Conservation (phyloP, 345 rosid species). For the Sapria himalayana region DNA sequence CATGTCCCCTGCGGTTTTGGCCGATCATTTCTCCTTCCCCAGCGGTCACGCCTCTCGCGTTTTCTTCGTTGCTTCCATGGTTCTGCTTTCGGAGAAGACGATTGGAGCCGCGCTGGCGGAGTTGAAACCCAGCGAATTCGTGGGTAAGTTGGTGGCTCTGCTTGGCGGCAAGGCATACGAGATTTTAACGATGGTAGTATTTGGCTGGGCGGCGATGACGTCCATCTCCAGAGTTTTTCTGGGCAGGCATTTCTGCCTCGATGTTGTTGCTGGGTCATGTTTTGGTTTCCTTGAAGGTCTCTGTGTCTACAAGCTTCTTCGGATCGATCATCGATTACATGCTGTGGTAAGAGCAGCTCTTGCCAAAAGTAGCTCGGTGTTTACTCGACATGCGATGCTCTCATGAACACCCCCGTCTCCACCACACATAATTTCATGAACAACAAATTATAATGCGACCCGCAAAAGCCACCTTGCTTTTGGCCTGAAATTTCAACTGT, state of each 20-base stretch:
- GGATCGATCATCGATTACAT: too few relatives aligned
- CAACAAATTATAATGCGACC: too few relatives aligned
- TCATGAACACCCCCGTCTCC: too few relatives aligned
- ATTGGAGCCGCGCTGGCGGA: slow-evolving; percentile 8
- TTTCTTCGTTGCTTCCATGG: slow-evolving; percentile 36
- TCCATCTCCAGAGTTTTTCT: slow-evolving; percentile 59
- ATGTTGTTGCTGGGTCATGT: slow-evolving; percentile 50
- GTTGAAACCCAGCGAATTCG: slow-evolving; percentile 2
- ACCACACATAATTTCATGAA: too few relatives aligned
- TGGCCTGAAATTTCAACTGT: too few relatives aligned
- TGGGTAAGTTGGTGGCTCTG: slow-evolving; percentile 8
- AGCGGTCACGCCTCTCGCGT: slow-evolving; percentile 91
- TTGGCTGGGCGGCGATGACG: slow-evolving; percentile 52
- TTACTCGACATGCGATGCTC: too few relatives aligned
- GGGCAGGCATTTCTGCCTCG: slow-evolving; percentile 55
- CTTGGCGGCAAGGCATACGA: slow-evolving; percentile 7
- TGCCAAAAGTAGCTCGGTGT: too few relatives aligned
- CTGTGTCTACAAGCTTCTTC: slow-evolving; percentile 13
- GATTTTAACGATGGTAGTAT: slow-evolving; percentile 13
- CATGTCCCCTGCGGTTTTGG: slow-evolving; percentile 52
- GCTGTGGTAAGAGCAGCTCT: too few relatives aligned
- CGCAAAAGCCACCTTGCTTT: too few relatives aligned
- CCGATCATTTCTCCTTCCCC: slow-evolving; percentile 74
- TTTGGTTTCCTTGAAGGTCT: slow-evolving; percentile 48
- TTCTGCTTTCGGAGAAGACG: slow-evolving; percentile 17